Base-by-base conservation (phyloP, 1,284 basidiomycete genomes). In the Boletus calvinii region DNA sequence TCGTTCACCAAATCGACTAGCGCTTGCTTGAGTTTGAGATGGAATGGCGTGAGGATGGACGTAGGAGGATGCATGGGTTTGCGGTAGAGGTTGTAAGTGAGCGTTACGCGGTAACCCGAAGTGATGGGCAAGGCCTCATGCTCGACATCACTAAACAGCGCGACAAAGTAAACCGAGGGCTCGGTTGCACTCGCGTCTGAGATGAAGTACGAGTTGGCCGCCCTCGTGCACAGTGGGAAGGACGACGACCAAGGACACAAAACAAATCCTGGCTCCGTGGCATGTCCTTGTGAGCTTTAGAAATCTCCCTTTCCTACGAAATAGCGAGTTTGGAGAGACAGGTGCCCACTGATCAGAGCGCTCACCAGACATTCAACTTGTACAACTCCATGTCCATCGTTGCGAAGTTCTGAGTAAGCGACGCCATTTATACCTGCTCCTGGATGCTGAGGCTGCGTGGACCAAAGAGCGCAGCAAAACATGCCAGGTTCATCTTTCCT, bases 111-210 rank as follows among this genome's bases (percentile, higher is more conserved):
- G 18, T 38, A 22, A 13, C 37, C 37, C 0, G 11, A 38, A 2
- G 49, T 63, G 39, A 80, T 70, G 0, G 64, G 64, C 4, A 61
- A 50, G 17, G 79, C 69, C 52, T 77, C 69, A 55, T 77, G 73
- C 44, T 74, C 69, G 41, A 74, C 64, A 52, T 78, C 73, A 35
- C 64, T 62, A 57, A 60, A 71, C 46, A 71, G 73, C 1, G 73
- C 68, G 39, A 66, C 54, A 47, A 67, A 72, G 36, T 57, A 63
- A 30, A 68, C 22, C 5, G 22, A 3, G 5, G 22, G 22, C 22
- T 22, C 22, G 22, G 5, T 22, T 22, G 22, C 22, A 5, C 3
- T 22, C 22, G 22, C 22, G 22, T 22, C 3, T 22, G 22, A 22
- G 22, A 22, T 22, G 22, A 22, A 22, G 22, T 26, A 26, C 26